Percentiles rank a stretch among this genome's conserved stretches.
phyloP scores from a whole-genome alignment of 305 asterid genomes.

The Fraxinus paxiana region DNA sequence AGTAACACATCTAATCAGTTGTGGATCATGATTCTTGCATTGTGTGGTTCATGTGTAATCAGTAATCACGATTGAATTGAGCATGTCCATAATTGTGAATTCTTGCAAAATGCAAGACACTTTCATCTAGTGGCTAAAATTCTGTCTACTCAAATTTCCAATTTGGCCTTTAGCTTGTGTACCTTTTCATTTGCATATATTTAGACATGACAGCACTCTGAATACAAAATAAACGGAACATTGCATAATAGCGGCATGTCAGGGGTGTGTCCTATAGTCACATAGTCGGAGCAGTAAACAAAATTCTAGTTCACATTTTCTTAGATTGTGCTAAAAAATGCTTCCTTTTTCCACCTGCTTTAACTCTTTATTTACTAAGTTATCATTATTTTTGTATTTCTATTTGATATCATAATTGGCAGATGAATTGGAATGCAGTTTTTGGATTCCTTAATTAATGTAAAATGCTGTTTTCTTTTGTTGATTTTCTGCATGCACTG shows the following conservation, averaged over 20 bases:
- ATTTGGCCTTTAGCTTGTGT: neutral
- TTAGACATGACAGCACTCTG: neutral
- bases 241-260: neutral
- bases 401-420: conserved; percentile 3
- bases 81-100: neutral
- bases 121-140: neutral
- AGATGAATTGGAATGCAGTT: conserved; percentile 1
- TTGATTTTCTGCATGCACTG: neutral
- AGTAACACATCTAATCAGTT: neutral
- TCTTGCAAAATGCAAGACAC: neutral
- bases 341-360: neutral
- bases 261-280: neutral
- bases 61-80: neutral
- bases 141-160: conserved; percentile 6
- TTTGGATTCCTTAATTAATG: neutral
- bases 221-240: conserved; percentile 7
- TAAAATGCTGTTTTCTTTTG: neutral
- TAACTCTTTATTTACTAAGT: neutral
- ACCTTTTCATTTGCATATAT: neutral
- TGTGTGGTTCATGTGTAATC: neutral
- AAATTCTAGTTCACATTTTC: conserved; percentile 1
- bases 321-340: conserved; percentile 11
- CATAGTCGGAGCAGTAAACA: neutral
- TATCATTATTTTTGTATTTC: neutral
- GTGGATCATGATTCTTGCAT: neutral